Percentiles rank a stretch among this genome's conserved stretches.
Conservation (phyloP, 768 basidiomycete species). For the Termitomyces sp. region DNA sequence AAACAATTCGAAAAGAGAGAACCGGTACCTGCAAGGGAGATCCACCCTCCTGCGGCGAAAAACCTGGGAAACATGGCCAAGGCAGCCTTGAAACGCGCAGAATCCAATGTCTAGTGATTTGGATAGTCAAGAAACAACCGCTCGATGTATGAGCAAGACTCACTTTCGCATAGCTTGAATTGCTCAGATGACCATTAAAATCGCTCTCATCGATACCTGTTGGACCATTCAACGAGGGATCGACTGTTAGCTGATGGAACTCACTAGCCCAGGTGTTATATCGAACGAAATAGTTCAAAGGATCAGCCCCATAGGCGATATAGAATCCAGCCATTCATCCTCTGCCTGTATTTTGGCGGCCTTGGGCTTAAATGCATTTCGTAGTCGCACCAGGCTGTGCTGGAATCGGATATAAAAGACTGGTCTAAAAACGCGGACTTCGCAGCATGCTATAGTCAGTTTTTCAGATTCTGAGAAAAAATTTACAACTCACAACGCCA, state of each 20-base stretch:
- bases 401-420: slow-evolving; percentile 35
- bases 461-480: background rate
- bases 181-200: slow-evolving; percentile 74
- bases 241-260: slow-evolving; percentile 24
- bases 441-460: slow-evolving; percentile 1
- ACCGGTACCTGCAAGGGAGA: slow-evolving; percentile 53
- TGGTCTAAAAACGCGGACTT: slow-evolving; percentile 57
- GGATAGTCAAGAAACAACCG: background rate
- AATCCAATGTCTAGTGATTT: slow-evolving; percentile 39
- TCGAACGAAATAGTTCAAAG: slow-evolving; percentile 43
- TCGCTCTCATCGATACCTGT: slow-evolving; percentile 71
- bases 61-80: slow-evolving; percentile 55
- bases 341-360: slow-evolving; percentile 30
- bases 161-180: slow-evolving; percentile 79
- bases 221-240: background rate
- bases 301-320: slow-evolving; percentile 53
- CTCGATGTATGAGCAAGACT: slow-evolving; percentile 7
- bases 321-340: slow-evolving; percentile 43
- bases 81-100: slow-evolving; percentile 46
- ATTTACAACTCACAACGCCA: slow-evolving; percentile 61
- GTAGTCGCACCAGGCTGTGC: slow-evolving; percentile 30
- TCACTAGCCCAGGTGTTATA: slow-evolving; percentile 57
- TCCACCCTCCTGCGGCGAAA: slow-evolving; percentile 58
- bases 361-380: slow-evolving; percentile 37
- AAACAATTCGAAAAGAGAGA: slow-evolving; percentile 24